Percentiles rank a stretch among this genome's conserved stretches.
These are phyloP conservation scores for Gaillardinia entomophila DNA, from an alignment of 805 yeast species.

Conservation along the genomic window DNA sequence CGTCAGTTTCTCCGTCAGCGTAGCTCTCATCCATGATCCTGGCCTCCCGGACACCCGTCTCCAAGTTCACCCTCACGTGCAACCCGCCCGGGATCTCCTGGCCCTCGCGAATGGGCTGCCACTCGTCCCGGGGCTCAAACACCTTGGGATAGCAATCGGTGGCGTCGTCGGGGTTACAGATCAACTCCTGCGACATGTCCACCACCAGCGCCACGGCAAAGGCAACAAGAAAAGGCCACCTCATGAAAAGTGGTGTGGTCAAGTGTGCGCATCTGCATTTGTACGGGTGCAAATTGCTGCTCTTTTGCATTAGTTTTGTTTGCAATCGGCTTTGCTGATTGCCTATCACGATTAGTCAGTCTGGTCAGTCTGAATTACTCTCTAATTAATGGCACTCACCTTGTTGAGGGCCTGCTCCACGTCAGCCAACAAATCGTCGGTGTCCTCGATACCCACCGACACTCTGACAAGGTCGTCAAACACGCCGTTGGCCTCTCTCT, in stretches of 20 bases:
- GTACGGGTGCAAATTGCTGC: too few relatives aligned
- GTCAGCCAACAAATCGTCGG: constrained; percentile 24
- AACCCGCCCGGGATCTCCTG: constrained; percentile 78
- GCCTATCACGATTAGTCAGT: too few relatives aligned
- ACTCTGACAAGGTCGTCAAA: constrained; percentile 71
- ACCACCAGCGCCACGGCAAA: too few relatives aligned
- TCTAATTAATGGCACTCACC: neutral
- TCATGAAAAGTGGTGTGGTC: too few relatives aligned
- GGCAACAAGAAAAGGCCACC: too few relatives aligned
- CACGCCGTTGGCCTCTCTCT: constrained; percentile 76
- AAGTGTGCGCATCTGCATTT: too few relatives aligned
- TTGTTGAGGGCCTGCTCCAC: constrained; percentile 10
- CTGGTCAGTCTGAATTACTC: too few relatives aligned
- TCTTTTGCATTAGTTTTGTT: too few relatives aligned
- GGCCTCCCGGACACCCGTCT: constrained; percentile 68
- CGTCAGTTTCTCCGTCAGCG: constrained; percentile 10
- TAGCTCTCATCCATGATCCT: constrained; percentile 39
- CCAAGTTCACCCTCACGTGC: constrained; percentile 68
- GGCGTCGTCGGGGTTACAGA: constrained; percentile 39
- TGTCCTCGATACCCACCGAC: constrained; percentile 26
- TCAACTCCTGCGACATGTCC: constrained; percentile 13
- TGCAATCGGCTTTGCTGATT: too few relatives aligned
- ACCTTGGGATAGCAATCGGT: constrained; percentile 56
- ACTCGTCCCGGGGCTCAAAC: constrained; percentile 60
- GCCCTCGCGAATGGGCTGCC: constrained; percentile 66